Evolutionary conservation across 1,284 basidiomycete species (phyloP), one percentile per base, ranked within the genome.

Genomic region (Erythrobasidium hasegawianum): DNA sequence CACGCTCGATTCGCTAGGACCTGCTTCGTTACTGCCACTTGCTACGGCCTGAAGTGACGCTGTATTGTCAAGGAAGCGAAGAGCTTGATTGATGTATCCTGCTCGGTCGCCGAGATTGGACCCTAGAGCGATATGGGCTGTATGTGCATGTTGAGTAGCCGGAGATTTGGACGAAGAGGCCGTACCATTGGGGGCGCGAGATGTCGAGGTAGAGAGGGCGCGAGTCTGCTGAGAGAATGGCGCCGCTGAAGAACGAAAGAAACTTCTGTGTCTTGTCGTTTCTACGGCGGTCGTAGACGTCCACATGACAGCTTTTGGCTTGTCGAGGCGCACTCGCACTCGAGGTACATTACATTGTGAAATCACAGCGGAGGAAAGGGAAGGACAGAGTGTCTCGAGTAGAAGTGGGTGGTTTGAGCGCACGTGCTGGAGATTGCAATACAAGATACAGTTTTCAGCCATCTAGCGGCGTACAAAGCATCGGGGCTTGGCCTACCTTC

Each of bases 71-170:
- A 57, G 22, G 41, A 54, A 74, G 1, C 83, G 81, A 7, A 92
- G 79, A 0, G 90, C 90, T 33, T 80, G 78, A 72, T 90, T 86
- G 68, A 97, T 88, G 75, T 95, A 87, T 22, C 81, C 81, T 64
- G 91, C 87, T 5, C 89, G 81, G 77, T 96, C 90, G 1, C 91
- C 92, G 0, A 97, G 81, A 74, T 97, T 97, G 1, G 90, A 89
- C 0, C 94, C 94, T 1, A 97, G 78, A 1, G 90, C 90, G 54
- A 97, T 82, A 49, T 65, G 65, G 47, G 72, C 65, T 26, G 69
- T 39, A 52, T 70, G 52, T 38, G 61, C 18, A 2, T 68, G 53
- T 18, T 67, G n/a, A n/a, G n/a, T 41, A 10, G 57, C 43, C 33
- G 60, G 52, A 2, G 39, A 8, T 13, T 40, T 59, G 33, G 33